These are phyloP conservation scores for Salvia rosmarinus DNA, from an alignment of 257 asterid genomes.

Conservation along the genomic window DNA sequence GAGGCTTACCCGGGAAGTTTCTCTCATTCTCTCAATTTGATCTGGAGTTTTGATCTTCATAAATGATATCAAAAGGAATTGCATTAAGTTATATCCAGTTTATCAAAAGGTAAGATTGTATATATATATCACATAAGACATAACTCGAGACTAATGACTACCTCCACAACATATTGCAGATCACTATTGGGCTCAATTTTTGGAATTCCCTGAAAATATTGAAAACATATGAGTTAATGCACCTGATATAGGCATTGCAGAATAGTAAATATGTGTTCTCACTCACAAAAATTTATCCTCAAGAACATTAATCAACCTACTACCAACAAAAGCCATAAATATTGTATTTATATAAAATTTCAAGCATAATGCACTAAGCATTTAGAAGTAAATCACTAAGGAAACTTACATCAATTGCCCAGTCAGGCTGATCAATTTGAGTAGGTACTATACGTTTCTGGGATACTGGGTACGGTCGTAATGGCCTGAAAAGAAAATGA, in stretches of 20 bases:
- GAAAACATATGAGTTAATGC: slow-evolving; percentile 11
- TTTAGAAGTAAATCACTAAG: slow-evolving; percentile 23
- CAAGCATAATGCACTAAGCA: slow-evolving; percentile 2
- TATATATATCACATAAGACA: slow-evolving; percentile 34
- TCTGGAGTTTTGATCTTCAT: slow-evolving; percentile 86
- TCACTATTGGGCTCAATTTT: slow-evolving; percentile 92
- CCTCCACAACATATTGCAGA: slow-evolving; percentile 92
- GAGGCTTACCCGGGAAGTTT: too few species aligned
- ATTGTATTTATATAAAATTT: background rate
- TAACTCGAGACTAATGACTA: slow-evolving; percentile 48
- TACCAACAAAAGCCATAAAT: background rate
- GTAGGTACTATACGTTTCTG: slow-evolving; percentile 66
- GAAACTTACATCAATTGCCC: slow-evolving; percentile 86
- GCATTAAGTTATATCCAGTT: slow-evolving; percentile 31
- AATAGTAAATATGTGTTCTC: slow-evolving; percentile 1
- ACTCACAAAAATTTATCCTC: slow-evolving; percentile 11
- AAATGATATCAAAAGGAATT: slow-evolving; percentile 33
- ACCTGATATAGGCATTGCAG: slow-evolving; percentile 2
- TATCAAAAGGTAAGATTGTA: background rate
- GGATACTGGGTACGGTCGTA: slow-evolving; percentile 89
- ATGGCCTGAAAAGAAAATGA: slow-evolving; percentile 51
- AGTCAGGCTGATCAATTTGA: slow-evolving; percentile 85
- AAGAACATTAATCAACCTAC: background rate
- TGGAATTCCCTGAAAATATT: slow-evolving; percentile 84
- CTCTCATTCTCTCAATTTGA: slow-evolving; percentile 87